phyloP scores from a whole-genome alignment of 2,329 filamentous ascomycete species.

The Aspergillus proliferans region DNA sequence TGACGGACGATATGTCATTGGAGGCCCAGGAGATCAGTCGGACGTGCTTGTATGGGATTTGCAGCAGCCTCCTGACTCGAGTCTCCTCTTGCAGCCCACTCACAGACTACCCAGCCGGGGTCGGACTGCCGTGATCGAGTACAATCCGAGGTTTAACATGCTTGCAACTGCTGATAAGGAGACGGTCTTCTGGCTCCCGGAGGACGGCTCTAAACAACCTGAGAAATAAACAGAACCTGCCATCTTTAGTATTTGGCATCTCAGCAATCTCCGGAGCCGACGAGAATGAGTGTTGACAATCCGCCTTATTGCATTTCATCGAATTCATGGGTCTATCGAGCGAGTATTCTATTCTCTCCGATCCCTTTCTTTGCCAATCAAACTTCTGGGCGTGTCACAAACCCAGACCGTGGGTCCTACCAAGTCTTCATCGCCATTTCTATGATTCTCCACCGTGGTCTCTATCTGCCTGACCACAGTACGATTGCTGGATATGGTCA shows the following conservation, averaged over 20 bases:
- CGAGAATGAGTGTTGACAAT: neutral
- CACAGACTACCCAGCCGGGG: slow-evolving; percentile 42
- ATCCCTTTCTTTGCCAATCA: slow-evolving; percentile 60
- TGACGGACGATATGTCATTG: slow-evolving; percentile 81
- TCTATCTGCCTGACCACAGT: slow-evolving; percentile 63
- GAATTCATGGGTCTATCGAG: slow-evolving; percentile 1
- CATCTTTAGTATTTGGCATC: neutral
- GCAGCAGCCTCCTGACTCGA: slow-evolving; percentile 49
- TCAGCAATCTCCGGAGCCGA: too few relatives aligned
- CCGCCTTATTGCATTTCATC: neutral
- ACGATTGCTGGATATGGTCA: slow-evolving; percentile 66
- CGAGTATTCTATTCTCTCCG: slow-evolving; percentile 22
- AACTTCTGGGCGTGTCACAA: slow-evolving; percentile 57
- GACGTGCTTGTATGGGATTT: slow-evolving; percentile 86
- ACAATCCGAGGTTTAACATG: slow-evolving; percentile 88
- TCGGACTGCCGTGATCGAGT: slow-evolving; percentile 68
- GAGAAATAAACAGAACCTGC: slow-evolving; percentile 23
- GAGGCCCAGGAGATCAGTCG: slow-evolving; percentile 61
- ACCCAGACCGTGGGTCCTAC: slow-evolving; percentile 59
- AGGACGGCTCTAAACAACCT: slow-evolving; percentile 42
- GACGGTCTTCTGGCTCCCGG: slow-evolving; percentile 70
- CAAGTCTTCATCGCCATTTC: slow-evolving; percentile 43
- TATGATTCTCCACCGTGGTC: slow-evolving; percentile 48
- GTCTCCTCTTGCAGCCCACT: slow-evolving; percentile 46
- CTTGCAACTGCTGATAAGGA: slow-evolving; percentile 86